Base-by-base conservation (phyloP, 495 filamentous ascomycete species). In the Massariosphaeria phaeospora region DNA sequence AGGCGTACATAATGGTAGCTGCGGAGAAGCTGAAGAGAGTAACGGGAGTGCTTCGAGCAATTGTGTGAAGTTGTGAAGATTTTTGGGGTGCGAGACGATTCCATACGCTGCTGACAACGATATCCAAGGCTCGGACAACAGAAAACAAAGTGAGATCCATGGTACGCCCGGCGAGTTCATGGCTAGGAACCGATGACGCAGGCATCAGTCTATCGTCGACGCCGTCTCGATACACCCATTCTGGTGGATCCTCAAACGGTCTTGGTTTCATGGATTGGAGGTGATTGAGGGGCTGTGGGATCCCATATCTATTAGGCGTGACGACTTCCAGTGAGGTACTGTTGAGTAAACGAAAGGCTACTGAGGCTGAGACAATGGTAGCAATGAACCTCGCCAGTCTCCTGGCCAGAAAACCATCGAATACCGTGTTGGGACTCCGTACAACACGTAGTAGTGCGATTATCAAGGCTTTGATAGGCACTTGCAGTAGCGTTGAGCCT, bases 1-100 rank as follows among this genome's bases (percentile, higher is more conserved):
- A 95, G 17, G 86, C 79, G 84, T 88, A 90, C 89, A 95, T 96
- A 42, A 96, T 83, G 2, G 89, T 70, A n/a, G 81, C 85, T 39
- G 81, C 80, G 58, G 85, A 91, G 48, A 78, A 61, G 17, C 88
- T 81, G 66, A 96, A 96, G 4, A 91, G 65, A 9, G 77, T 70
- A n/a, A 87, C 78, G 64, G 90, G 86, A 24, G 80, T 72, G 33
- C 83, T 63, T 15, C 67, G 70, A 6, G 80, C 76, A 29, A 82
- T 61, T 26, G 77, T 39, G 23, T 26, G 6, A 10, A 36, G 31
- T 1, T 4, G 43, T 42, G 21, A 33, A 25, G 57, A 17, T 10
- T 15, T 21, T 10, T 45, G 23, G 11, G 33, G 34, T 69, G 75
- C 15, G 10, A 23, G 27, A 15, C 45, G 48, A 20, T 73, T 69